Base-by-base conservation (phyloP, 371 early-diverging fungal genomes). In the Mucor piriformis region DNA sequence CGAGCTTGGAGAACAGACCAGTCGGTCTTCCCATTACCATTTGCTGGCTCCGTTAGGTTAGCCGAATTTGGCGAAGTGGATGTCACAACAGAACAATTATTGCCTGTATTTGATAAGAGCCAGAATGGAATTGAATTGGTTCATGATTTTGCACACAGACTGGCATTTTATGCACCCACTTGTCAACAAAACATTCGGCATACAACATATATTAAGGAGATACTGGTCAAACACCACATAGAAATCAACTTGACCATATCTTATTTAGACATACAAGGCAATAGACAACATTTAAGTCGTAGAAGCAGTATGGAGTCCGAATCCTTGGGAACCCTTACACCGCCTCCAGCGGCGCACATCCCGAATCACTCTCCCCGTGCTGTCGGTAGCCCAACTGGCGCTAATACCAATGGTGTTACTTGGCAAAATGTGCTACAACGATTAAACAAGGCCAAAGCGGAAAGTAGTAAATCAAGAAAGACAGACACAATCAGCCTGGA, bases 181-280 rank as follows among this genome's bases (percentile, higher is more conserved):
- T 77, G 77, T 44, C 59, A 68, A 18, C 72, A 73, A 21, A 69
- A 73, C 32, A 64, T 73, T 51, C 72, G 67, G 21, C 63, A 74
- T 47, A 70, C 70, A 12, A 72, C 74, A 4, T 67, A 71, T 38
- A 59, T 72, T 15, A 59, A 63, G 40, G 74, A 74, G 29, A 77
- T 77, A 18, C 61, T 64, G 37, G 65, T 74, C 33, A 54, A 62
- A 16, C 77, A 77, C 24, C 63, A 63, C 52, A 33, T 74, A 10
- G 63, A 67, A 32, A 65, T 77, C 32, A 67, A 53, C 23, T 25
- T 77, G 29, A 63, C 63, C 2, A 34, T 77, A 2, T 73, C 77
- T 12, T 74, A 68, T 38, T 46, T 67, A 3, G 67, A 71, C 34
- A 60, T 69, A 10, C 59, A 52, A 6, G 64, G 64, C 10, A 62